Conservation (phyloP, 2,329 filamentous ascomycete species). For the Colletotrichum musicola region DNA sequence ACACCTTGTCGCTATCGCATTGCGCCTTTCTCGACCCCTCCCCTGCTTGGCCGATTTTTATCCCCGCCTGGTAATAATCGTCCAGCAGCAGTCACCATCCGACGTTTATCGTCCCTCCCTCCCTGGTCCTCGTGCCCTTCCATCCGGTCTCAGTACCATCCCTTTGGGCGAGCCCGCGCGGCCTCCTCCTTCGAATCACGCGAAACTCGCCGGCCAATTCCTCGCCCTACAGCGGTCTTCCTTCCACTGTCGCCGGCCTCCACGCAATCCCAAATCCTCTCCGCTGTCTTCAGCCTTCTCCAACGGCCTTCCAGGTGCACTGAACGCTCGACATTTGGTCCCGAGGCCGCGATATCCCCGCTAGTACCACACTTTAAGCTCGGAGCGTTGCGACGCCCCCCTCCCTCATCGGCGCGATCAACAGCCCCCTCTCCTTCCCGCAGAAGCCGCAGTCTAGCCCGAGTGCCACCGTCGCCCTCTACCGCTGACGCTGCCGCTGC, state of each 20-base stretch:
- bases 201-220: constrained; percentile 15
- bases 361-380: constrained; percentile 34
- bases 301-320: too few species aligned
- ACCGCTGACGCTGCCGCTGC: background rate
- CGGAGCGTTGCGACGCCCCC: constrained; percentile 31
- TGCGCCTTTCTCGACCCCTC: background rate
- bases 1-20: constrained; percentile 12
- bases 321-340: background rate
- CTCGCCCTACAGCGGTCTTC: constrained; percentile 15
- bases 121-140: constrained; percentile 4
- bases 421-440: constrained; percentile 1
- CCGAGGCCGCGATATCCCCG: constrained; percentile 27
- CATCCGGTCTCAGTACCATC: constrained; percentile 18
- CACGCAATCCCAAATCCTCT: constrained; percentile 1
- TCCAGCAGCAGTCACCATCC: constrained; percentile 7
- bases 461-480: background rate
- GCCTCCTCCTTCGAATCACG: background rate
- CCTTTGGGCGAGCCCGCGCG: constrained; percentile 13
- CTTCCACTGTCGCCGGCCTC: background rate
- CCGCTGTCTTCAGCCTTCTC: background rate
- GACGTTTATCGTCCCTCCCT: background rate
- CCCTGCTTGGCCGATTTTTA: too few species aligned
- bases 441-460: constrained; percentile 13
- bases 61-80: background rate
- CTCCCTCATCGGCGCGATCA: constrained; percentile 24